phyloP scores from a whole-genome alignment of 2,329 filamentous ascomycete genomes.

The Colletotrichum sojae region DNA sequence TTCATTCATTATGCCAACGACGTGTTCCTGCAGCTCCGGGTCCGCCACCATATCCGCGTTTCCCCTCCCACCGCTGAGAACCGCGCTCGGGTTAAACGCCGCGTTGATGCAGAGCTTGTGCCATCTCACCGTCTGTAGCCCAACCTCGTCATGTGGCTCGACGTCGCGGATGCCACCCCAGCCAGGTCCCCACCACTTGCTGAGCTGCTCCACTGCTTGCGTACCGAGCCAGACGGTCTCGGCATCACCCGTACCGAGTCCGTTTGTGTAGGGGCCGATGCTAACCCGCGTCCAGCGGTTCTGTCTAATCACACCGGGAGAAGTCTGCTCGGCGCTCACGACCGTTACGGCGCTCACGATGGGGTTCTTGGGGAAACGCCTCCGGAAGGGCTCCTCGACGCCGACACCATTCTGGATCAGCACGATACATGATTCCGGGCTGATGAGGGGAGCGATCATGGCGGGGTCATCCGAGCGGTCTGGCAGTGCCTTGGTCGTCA shows the following conservation, averaged over 20 bases:
- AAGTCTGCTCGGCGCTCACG: slow-evolving; percentile 76
- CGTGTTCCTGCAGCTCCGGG: slow-evolving; percentile 72
- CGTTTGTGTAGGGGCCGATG: slow-evolving; percentile 74
- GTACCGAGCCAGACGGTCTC: slow-evolving; percentile 53
- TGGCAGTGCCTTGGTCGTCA: slow-evolving; percentile 79
- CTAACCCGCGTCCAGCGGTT: slow-evolving; percentile 82
- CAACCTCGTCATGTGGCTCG: slow-evolving; percentile 73
- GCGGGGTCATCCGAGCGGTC: slow-evolving; percentile 73
- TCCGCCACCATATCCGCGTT: slow-evolving; percentile 78
- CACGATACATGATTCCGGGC: slow-evolving; percentile 69
- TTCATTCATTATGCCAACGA: slow-evolving; percentile 78
- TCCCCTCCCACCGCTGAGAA: slow-evolving; percentile 74
- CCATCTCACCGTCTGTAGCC: slow-evolving; percentile 80
- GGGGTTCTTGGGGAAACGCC: slow-evolving; percentile 71
- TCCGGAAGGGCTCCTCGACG: slow-evolving; percentile 76
- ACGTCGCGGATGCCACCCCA: slow-evolving; percentile 76
- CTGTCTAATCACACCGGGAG: slow-evolving; percentile 74
- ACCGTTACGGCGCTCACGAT: slow-evolving; percentile 80
- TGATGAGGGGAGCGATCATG: slow-evolving; percentile 73
- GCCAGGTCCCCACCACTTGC: slow-evolving; percentile 62
- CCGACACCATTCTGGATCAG: slow-evolving; percentile 80
- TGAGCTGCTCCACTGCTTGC: slow-evolving; percentile 63
- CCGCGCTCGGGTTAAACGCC: slow-evolving; percentile 80
- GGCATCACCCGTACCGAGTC: slow-evolving; percentile 55
- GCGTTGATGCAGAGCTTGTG: slow-evolving; percentile 85